Percentiles rank a stretch among this genome's conserved stretches.
phyloP scores from a whole-genome alignment of 345 rosid genomes.

The Citrus cavaleriei region DNA sequence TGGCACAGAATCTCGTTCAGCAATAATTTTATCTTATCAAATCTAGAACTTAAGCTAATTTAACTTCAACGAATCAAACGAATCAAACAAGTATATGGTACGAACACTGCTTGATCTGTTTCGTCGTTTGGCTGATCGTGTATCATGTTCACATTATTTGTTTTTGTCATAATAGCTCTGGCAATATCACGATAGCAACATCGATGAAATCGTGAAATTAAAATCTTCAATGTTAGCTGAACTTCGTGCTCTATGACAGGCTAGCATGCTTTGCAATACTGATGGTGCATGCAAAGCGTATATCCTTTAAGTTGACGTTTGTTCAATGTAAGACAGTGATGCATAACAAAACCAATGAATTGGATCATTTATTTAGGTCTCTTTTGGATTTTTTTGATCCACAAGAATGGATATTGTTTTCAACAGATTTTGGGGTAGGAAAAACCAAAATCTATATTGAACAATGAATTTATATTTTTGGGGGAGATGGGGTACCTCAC shows the following conservation, averaged over 20 bases:
- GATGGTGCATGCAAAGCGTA: background rate
- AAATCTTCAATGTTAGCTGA: background rate
- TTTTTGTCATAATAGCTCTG: no score
- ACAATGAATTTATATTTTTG: no score
- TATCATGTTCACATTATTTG: background rate
- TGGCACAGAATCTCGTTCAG: background rate
- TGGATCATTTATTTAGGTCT: conserved; percentile 6
- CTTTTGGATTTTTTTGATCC: conserved; percentile 18
- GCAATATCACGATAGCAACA: conserved; percentile 1
- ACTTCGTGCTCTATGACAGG: conserved; percentile 17
- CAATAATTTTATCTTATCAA: background rate
- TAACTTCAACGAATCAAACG: background rate
- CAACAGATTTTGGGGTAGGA: no score
- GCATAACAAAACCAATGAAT: conserved; percentile 14
- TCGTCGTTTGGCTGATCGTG: background rate
- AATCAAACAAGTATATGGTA: conserved; percentile 3
- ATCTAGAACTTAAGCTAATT: background rate
- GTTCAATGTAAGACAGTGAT: conserved; percentile 18
- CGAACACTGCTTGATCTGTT: conserved; percentile 6
- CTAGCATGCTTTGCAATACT: background rate
- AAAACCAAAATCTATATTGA: no score
- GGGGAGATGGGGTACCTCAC: no score
- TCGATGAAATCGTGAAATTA: background rate
- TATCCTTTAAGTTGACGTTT: conserved; percentile 3
- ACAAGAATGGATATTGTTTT: conserved; percentile 17